phyloP scores from a whole-genome alignment of 768 basidiomycete species.

The Lentinula boryana region DNA sequence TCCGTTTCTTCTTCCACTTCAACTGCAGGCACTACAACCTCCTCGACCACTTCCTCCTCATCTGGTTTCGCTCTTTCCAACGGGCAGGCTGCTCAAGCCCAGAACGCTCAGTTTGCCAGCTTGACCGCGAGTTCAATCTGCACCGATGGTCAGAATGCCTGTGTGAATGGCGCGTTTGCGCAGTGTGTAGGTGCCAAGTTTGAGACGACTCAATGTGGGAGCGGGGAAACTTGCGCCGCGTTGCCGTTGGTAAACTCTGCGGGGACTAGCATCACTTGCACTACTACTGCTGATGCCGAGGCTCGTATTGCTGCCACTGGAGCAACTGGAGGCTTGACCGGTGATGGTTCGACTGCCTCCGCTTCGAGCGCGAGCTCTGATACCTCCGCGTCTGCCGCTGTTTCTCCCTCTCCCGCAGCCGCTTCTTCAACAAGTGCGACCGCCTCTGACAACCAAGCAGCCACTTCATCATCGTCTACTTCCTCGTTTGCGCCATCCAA shows the following conservation, averaged over 20 bases:
- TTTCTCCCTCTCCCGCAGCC: constrained; percentile 12
- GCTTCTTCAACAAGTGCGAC: constrained; percentile 14
- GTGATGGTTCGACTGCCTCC: not conserved
- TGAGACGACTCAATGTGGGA: constrained; percentile 21
- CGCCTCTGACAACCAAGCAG: constrained; percentile 11
- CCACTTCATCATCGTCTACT: constrained; percentile 19
- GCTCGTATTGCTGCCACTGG: constrained; percentile 31
- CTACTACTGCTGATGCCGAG: constrained; percentile 27
- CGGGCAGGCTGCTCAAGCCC: constrained; percentile 29
- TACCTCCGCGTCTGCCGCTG: constrained; percentile 9
- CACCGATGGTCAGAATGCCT: constrained; percentile 36
- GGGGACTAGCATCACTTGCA: constrained; percentile 38
- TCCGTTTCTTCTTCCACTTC: not conserved
- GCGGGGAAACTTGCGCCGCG: constrained; percentile 28
- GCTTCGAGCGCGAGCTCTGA: not conserved
- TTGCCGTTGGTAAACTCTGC: constrained; percentile 36
- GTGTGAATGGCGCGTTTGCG: constrained; percentile 36
- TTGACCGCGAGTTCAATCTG: constrained; percentile 33
- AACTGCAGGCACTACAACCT: constrained; percentile 3
- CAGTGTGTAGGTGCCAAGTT: constrained; percentile 42
- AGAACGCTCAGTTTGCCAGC: constrained; percentile 33
- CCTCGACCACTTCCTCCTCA: constrained; percentile 6
- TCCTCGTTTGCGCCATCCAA: constrained; percentile 26
- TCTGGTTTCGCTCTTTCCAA: constrained; percentile 25
- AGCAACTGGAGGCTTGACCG: constrained; percentile 22